These are phyloP conservation scores for Penicillium daleae DNA, from an alignment of 495 filamentous ascomycete species.

Conservation along the genomic window DNA sequence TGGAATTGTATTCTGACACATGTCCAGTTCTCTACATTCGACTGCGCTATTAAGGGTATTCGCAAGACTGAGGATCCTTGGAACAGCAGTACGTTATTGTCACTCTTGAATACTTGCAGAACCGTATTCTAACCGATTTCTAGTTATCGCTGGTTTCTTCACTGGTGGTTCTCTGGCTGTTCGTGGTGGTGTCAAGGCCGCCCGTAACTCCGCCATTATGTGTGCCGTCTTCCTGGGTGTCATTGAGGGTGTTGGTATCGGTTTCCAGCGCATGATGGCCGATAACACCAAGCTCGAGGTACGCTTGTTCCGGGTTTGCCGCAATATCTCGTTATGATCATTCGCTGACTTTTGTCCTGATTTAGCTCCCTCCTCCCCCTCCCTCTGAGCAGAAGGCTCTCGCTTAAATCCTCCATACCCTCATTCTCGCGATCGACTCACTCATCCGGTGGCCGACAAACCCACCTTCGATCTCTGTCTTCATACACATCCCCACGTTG, in stretches of 20 bases:
- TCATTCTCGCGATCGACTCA: slow-evolving; percentile 17
- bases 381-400: slow-evolving; percentile 47
- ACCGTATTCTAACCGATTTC: background rate
- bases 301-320: slow-evolving; percentile 6
- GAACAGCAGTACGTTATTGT: slow-evolving; percentile 76
- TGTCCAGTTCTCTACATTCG: slow-evolving; percentile 60
- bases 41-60: slow-evolving; percentile 96
- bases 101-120: background rate
- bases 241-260: slow-evolving; percentile 97
- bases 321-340: background rate
- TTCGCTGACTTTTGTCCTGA: background rate
- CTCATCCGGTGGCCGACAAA: slow-evolving; percentile 18
- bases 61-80: slow-evolving; percentile 97
- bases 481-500: slow-evolving; percentile 38
- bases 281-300: slow-evolving; percentile 87
- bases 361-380: slow-evolving; percentile 50
- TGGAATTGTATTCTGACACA: background rate
- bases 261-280: slow-evolving; percentile 95
- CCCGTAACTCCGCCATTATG: slow-evolving; percentile 91
- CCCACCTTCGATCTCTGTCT: slow-evolving; percentile 30
- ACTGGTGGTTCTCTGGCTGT: slow-evolving; percentile 91
- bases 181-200: slow-evolving; percentile 84
- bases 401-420: slow-evolving; percentile 35
- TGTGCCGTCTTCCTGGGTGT: slow-evolving; percentile 93
- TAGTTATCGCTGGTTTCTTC: slow-evolving; percentile 88